Percentiles rank a stretch among this genome's conserved stretches.
These are phyloP conservation scores for Herpotrichia juniperi DNA, from an alignment of 2,329 filamentous ascomycete genomes.

Conservation along the genomic window DNA sequence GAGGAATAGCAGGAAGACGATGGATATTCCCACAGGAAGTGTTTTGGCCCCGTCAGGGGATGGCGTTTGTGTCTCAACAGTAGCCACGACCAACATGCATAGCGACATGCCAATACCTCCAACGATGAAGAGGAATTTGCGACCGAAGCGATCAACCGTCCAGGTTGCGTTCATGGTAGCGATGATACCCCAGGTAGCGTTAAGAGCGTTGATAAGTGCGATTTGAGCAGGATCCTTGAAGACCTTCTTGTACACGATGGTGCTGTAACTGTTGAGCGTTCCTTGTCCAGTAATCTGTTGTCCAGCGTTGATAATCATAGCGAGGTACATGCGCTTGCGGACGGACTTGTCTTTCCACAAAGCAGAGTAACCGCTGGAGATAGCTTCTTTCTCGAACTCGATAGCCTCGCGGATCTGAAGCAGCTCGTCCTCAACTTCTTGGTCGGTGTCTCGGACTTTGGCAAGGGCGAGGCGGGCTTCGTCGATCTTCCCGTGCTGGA, in stretches of 20 bases:
- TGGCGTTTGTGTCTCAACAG: constrained; percentile 64
- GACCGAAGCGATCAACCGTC: constrained; percentile 74
- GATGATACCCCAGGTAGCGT: constrained; percentile 73
- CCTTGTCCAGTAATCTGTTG: constrained; percentile 77
- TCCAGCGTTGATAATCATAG: constrained; percentile 71
- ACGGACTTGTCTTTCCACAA: constrained; percentile 74
- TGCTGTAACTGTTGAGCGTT: constrained; percentile 74
- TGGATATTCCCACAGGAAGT: constrained; percentile 67
- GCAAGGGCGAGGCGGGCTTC: constrained; percentile 63
- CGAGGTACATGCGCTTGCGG: constrained; percentile 69
- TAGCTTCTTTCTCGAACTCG: constrained; percentile 74
- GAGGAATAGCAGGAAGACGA: constrained; percentile 70
- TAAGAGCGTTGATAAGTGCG: constrained; percentile 75
- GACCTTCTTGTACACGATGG: constrained; percentile 75
- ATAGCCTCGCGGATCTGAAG: constrained; percentile 70
- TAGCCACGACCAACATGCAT: constrained; percentile 71
- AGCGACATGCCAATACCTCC: constrained; percentile 71
- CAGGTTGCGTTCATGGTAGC: constrained; percentile 77
- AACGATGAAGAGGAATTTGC: constrained; percentile 72
- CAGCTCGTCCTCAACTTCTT: constrained; percentile 71
- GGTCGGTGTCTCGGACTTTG: constrained; percentile 67
- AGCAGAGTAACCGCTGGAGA: constrained; percentile 66
- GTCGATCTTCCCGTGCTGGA: constrained; percentile 66
- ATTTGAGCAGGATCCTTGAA: constrained; percentile 63
- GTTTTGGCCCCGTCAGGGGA: constrained; percentile 60